Percentiles rank a stretch among this genome's conserved stretches.
Evolutionary conservation across 2,329 filamentous ascomycete species (phyloP).

Genomic region (Diaporthe aspalathi): DNA sequence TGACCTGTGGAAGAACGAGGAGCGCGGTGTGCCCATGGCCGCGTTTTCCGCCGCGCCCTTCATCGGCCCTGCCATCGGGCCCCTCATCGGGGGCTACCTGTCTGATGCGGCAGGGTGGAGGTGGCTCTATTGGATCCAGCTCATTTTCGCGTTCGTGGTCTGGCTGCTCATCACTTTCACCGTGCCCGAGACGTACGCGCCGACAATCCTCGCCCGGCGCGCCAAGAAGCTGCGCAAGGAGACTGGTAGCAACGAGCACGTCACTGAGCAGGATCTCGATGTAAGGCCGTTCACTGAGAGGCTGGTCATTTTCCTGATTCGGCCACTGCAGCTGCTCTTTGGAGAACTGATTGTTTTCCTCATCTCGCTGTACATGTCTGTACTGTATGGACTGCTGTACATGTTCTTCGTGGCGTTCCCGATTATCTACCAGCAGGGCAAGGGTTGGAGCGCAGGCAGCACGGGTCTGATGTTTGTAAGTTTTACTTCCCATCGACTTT

Average conservation of each 20-base stretch:
- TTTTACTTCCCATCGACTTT: not conserved
- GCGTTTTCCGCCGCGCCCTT: constrained; percentile 87
- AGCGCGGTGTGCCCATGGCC: constrained; percentile 88
- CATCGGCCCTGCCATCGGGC: constrained; percentile 81
- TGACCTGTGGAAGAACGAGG: constrained; percentile 86
- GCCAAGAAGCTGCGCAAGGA: constrained; percentile 78
- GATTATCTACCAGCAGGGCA: constrained; percentile 80
- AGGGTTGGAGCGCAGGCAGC: constrained; percentile 78
- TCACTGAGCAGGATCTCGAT: constrained; percentile 86
- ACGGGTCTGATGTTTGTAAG: constrained; percentile 82
- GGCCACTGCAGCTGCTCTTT: constrained; percentile 88
- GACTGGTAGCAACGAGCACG: constrained; percentile 74
- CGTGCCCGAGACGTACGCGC: constrained; percentile 90
- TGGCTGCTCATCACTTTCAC: constrained; percentile 86
- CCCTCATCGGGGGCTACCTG: constrained; percentile 81
- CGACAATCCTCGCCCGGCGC: constrained; percentile 77
- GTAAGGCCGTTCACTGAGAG: constrained; percentile 75
- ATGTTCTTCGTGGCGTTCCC: constrained; percentile 81
- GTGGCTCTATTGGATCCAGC: constrained; percentile 89
- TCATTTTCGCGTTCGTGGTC: constrained; percentile 77
- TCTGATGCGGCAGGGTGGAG: constrained; percentile 78
- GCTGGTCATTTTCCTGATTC: constrained; percentile 78
- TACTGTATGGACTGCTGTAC: constrained; percentile 79
- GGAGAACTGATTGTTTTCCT: constrained; percentile 86
- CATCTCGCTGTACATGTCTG: constrained; percentile 86